Percentiles rank a stretch among this genome's conserved stretches.
Conservation (phyloP, 2,329 filamentous ascomycete species). For the Xylaria hypoxylon region DNA sequence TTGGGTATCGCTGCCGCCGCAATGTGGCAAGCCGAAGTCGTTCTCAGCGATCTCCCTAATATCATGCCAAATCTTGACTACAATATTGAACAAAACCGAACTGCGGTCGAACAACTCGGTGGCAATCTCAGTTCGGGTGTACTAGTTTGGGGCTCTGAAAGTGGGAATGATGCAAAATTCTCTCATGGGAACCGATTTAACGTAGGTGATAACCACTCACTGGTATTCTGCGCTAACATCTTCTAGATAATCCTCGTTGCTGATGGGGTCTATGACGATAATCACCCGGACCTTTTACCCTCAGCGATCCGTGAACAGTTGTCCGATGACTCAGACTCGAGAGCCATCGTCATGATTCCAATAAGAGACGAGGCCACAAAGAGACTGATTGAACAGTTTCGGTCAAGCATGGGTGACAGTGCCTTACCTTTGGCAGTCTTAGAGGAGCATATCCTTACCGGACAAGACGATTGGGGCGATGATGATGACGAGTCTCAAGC, state of each 20-base stretch:
- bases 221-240: conserved; percentile 23
- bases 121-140: conserved; percentile 72
- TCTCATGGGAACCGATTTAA: conserved; percentile 63
- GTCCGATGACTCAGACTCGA: conserved; percentile 64
- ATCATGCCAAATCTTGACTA: conserved; percentile 84
- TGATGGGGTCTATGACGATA: conserved; percentile 87
- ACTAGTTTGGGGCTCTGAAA: conserved; percentile 76
- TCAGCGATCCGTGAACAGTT: conserved; percentile 78
- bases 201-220: conserved; percentile 48
- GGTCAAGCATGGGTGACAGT: conserved; percentile 67
- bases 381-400: conserved; percentile 72
- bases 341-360: conserved; percentile 84
- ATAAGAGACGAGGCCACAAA: conserved; percentile 76
- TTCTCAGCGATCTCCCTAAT: conserved; percentile 84
- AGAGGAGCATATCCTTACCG: conserved; percentile 71
- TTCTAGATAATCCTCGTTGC: conserved; percentile 80
- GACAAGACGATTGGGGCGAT: conserved; percentile 81
- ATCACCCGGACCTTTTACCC: conserved; percentile 81
- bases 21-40: conserved; percentile 73
- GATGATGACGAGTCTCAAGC: conserved; percentile 59
- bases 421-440: conserved; percentile 62
- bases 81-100: conserved; percentile 76
- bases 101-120: conserved; percentile 64
- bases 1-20: conserved; percentile 86
- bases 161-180: conserved; percentile 60